Conservation (phyloP, 2,329 filamentous ascomycete species). For the Trichoderma koningii region DNA sequence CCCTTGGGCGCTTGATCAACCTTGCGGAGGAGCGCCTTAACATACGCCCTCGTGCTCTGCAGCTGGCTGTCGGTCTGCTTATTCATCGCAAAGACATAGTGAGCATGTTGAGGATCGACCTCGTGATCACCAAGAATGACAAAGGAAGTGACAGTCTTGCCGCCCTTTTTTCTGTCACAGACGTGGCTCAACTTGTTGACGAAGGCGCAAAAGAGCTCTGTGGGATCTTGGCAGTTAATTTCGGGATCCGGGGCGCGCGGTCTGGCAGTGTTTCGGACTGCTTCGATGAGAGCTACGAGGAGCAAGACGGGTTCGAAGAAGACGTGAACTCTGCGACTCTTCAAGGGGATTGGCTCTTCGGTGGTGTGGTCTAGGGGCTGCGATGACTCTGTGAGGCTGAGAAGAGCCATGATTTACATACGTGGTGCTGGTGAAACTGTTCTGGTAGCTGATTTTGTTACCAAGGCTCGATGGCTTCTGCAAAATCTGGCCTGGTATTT, state of each 20-base stretch:
- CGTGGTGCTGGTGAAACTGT: too few relatives aligned
- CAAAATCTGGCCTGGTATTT: too few relatives aligned
- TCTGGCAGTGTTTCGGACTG: neutral
- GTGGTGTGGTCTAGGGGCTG: neutral
- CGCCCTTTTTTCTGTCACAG: neutral
- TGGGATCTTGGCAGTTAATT: neutral
- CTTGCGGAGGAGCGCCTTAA: neutral
- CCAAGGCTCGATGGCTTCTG: too few relatives aligned
- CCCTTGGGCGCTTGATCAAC: neutral
- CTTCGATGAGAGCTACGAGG: neutral
- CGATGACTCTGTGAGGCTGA: neutral
- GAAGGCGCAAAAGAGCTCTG: neutral
- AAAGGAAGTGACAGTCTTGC: neutral
- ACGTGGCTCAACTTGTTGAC: constrained; percentile 3
- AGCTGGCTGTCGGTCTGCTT: neutral
- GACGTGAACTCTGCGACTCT: too few relatives aligned
- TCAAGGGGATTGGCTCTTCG: neutral
- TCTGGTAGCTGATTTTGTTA: too few relatives aligned
- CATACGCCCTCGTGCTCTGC: neutral
- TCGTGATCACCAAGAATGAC: neutral
- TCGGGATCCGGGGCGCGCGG: neutral
- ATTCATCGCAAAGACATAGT: constrained; percentile 2
- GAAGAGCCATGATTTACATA: neutral
- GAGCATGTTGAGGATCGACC: neutral
- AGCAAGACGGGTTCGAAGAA: constrained; percentile 1